Percentiles rank a stretch among this genome's conserved stretches.
Evolutionary conservation across 805 yeast species (phyloP).

Genomic region (Kuraishia ogatae): DNA sequence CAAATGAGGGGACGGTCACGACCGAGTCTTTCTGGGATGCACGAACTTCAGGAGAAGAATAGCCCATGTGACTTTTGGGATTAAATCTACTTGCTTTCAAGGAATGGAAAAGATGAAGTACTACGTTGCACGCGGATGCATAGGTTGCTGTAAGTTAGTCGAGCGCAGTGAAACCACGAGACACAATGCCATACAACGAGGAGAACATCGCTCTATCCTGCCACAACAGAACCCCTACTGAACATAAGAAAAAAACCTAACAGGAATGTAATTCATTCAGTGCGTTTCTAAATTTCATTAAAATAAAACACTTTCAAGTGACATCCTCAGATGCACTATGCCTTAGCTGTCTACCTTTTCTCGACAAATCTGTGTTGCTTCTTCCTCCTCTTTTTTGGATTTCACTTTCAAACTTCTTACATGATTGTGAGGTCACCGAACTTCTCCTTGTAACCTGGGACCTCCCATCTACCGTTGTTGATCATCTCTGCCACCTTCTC

Average conservation of each 20-base stretch:
- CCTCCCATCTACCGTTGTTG: conserved; percentile 94
- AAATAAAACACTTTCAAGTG: neutral
- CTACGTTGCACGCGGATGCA: too few species aligned
- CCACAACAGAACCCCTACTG: too few species aligned
- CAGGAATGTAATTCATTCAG: neutral
- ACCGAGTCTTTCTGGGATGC: too few species aligned
- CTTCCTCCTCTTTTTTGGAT: neutral
- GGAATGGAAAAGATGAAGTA: too few species aligned
- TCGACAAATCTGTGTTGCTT: neutral
- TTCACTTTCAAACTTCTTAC: conserved; percentile 28
- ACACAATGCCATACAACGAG: neutral
- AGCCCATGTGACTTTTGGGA: too few species aligned
- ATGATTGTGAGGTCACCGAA: conserved; percentile 95
- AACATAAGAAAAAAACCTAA: neutral
- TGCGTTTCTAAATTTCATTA: neutral
- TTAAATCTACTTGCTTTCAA: too few species aligned
- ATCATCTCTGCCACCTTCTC: conserved; percentile 93
- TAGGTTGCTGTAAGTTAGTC: too few species aligned
- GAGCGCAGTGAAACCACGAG: too few species aligned
- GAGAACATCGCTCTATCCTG: neutral
- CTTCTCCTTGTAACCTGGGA: conserved; percentile 97
- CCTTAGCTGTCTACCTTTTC: neutral
- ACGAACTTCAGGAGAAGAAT: too few species aligned
- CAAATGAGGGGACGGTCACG: too few species aligned
- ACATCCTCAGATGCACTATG: neutral